Evolutionary conservation across 257 asterid species (phyloP).

Genomic region (Gynochthodes officinalis): DNA sequence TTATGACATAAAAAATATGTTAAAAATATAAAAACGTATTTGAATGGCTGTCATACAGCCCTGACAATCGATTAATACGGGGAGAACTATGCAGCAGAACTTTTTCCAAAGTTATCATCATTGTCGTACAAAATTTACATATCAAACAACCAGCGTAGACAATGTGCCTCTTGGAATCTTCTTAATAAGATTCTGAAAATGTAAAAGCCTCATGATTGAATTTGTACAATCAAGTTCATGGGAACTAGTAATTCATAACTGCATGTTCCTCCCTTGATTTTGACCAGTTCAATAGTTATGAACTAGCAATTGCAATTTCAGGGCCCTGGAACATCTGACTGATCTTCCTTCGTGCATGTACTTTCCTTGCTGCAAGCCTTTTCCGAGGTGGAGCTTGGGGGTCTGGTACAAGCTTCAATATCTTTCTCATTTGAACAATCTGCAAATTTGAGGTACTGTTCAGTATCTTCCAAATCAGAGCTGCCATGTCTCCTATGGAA

Average conservation of each 20-base stretch:
- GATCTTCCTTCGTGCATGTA: constrained; percentile 13
- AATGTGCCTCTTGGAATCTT: no score
- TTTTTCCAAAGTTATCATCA: no score
- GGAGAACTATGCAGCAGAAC: no score
- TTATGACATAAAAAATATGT: no score
- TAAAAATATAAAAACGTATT: no score
- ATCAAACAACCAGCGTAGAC: no score
- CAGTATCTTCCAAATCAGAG: constrained; percentile 40
- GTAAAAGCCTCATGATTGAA: background rate
- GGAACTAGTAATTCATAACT: constrained; percentile 18
- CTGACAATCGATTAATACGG: no score
- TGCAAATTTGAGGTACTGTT: constrained; percentile 48
- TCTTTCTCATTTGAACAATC: constrained; percentile 46
- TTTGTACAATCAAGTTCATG: constrained; percentile 39
- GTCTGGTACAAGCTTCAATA: constrained; percentile 37
- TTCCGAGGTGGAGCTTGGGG: constrained; percentile 18
- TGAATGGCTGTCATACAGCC: no score
- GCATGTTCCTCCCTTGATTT: constrained; percentile 34
- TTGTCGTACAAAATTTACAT: no score
- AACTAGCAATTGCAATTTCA: background rate
- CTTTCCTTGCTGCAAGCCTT: constrained; percentile 15
- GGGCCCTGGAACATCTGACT: constrained; percentile 6
- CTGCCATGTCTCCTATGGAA: constrained; percentile 42
- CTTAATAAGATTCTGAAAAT: no score
- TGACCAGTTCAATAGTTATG: background rate